Base-by-base conservation (phyloP, 441 rosid genomes). In the Erodium trifolium region DNA sequence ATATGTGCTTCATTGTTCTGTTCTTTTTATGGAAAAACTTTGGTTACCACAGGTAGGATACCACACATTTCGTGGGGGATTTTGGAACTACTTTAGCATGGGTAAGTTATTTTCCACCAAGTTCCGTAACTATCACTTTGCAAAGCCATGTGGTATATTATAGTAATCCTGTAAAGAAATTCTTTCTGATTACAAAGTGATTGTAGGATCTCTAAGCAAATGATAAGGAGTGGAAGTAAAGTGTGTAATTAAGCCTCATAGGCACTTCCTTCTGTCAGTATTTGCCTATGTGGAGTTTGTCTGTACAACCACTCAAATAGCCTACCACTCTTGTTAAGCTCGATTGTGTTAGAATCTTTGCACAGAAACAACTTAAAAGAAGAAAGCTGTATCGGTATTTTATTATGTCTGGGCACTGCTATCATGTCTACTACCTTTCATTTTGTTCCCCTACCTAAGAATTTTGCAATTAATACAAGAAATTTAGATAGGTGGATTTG, bases 61-160 rank as follows among this genome's bases (percentile, higher is more conserved):
- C 73, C 83, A 79, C 73, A 79, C 85, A 53, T 81, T 67, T 75
- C 87, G 87, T 49, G 87, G 87, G 63, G 87, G 87, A 65, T 83
- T 81, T 75, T 83, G 87, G 87, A 83, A 83, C 79, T 83, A 83
- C 71, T 83, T 83, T 75, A 80, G 87, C 79, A 75, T 83, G 78
- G 87, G 85, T 81, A 81, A 69, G 60, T 23, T 16, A 29, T 60
- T 2, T 2, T 60, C 34, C 64, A 9, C 19, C 63, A 55, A 55
- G 63, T 55, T 6, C 27, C 5, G 17, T 6, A 55, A 55, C 63
- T 17, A 16, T 55, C 64, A 59, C 64, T 60, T 8, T 60, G 64
- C 34, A 60, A 19, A 18, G 64, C 64, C 19, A 60, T 60, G 10
- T 60, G n/a, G 34, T 60, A 23, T 5, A 19, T 19, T 7, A 10